These are phyloP conservation scores for Chaetomium globosum DNA, from an alignment of 2,329 filamentous ascomycete genomes.

Conservation along the genomic window DNA sequence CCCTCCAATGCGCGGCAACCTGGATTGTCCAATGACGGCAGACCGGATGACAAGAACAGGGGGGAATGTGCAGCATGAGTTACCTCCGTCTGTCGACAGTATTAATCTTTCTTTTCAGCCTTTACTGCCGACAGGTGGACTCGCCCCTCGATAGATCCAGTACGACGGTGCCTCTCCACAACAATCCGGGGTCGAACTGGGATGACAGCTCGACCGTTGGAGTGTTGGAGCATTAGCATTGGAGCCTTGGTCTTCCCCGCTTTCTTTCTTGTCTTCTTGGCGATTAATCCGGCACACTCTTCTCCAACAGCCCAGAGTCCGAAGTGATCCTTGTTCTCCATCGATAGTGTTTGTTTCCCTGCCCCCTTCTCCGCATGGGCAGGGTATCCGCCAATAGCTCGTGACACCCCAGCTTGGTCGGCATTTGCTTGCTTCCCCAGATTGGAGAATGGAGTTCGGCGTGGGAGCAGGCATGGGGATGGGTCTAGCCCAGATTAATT, in stretches of 20 bases:
- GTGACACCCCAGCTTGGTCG: constrained; percentile 23
- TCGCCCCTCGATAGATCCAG: neutral
- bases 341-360: neutral
- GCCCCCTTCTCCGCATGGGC: constrained; percentile 28
- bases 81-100: neutral
- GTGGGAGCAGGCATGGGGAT: constrained; percentile 9
- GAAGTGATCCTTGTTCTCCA: neutral
- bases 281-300: neutral
- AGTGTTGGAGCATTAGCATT: no score
- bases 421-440: constrained; percentile 27
- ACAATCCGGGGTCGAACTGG: neutral
- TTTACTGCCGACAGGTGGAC: constrained; percentile 5
- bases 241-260: constrained; percentile 3
- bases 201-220: constrained; percentile 7
- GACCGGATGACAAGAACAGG: neutral
- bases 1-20: constrained; percentile 15
- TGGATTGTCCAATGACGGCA: constrained; percentile 12
- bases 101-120: constrained; percentile 14
- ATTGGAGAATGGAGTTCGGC: constrained; percentile 21
- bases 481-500: constrained; percentile 18
- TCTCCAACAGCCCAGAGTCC: constrained; percentile 18
- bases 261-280: constrained; percentile 15
- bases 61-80: neutral
- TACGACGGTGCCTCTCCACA: neutral
- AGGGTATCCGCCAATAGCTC: constrained; percentile 20